Base-by-base conservation (phyloP, 169 alveolate genomes). In the Eimeria acervulina region DNA sequence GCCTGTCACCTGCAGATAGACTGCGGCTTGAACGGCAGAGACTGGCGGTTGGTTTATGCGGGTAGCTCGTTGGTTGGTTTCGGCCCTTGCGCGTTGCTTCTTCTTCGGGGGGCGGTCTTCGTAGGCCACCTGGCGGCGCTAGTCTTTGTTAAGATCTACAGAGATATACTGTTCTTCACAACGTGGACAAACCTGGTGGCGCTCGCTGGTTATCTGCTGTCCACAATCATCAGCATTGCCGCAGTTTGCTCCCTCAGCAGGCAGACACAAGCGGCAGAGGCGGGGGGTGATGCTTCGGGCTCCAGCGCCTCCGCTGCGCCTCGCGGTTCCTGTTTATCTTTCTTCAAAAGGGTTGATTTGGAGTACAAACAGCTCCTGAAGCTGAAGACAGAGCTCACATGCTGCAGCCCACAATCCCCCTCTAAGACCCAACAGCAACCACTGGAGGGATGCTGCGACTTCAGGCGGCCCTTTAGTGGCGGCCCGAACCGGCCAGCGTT, bases 401-500 rank as follows among this genome's bases (percentile, higher is more conserved):
- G 63, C 63, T 26, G 7, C 47, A 42, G n/a, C 31, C 3, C 38
- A 5, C 38, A 44, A 0, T 21, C 89, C 1, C 1, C 51, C 13
- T 33, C 21, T 10, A 26, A 81, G 38, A 55, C 23, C n/a, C 47
- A 31, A 47, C 33, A 1, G 12, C 47, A 31, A 47, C 33, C 0
- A 12, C 13, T 28, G 38, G 44, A 72, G 38, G 19, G 68, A 47
- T 81, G 63, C 47, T 81, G 21, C 44, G 38, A 31, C 15, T 81
- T 81, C 90, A 36, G 68, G 72, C 63, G 90, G 68, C 90, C 90
- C 10, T 81, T 81, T 72, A 51, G 72, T 31, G 90, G 90, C 47
- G 15, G 42, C 12, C 90, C 90, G 26, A 70, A 72, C 8, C 72
- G 15, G 51, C 63, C 44, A 1, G 90, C 44, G 13, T 47, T 81